phyloP scores from a whole-genome alignment of 257 asterid species.

The Forsythia viridissima region DNA sequence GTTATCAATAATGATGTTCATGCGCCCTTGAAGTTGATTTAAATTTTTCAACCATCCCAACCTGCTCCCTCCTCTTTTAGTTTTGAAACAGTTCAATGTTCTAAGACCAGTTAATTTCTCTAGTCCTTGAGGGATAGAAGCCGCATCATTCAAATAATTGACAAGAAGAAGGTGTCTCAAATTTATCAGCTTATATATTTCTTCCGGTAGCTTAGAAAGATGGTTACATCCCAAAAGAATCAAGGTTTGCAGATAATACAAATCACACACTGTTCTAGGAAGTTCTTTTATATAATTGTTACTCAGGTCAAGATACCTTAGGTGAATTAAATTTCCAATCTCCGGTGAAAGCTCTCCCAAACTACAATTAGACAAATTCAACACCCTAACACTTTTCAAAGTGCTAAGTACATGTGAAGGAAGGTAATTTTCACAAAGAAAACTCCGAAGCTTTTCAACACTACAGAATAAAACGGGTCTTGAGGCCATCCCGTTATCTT shows the following conservation, averaged over 20 bases:
- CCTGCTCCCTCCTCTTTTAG: not conserved
- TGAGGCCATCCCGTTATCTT: too few species aligned
- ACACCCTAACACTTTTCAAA: not conserved
- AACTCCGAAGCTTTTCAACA: not conserved
- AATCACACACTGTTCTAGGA: not conserved
- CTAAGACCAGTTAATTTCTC: not conserved
- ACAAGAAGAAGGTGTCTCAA: not conserved
- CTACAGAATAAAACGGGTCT: not conserved
- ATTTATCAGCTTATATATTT: not conserved
- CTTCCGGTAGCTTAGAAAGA: not conserved
- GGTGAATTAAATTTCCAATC: not conserved
- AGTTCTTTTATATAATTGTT: not conserved
- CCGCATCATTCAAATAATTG: accelerated
- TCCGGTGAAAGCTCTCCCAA: not conserved
- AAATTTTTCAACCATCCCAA: conserved; percentile 4
- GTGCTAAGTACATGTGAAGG: not conserved
- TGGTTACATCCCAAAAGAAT: not conserved
- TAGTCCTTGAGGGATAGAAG: not conserved
- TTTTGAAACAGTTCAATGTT: not conserved
- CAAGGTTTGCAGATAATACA: not conserved
- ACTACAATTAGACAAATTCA: not conserved
- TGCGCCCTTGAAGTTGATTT: not conserved
- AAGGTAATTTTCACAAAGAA: too few species aligned
- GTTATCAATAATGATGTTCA: too few species aligned
- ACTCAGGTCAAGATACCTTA: not conserved